Evolutionary conservation across 495 filamentous ascomycete species (phyloP), one percentile per base, ranked within the genome.

Genomic region (Xylaria scruposa): DNA sequence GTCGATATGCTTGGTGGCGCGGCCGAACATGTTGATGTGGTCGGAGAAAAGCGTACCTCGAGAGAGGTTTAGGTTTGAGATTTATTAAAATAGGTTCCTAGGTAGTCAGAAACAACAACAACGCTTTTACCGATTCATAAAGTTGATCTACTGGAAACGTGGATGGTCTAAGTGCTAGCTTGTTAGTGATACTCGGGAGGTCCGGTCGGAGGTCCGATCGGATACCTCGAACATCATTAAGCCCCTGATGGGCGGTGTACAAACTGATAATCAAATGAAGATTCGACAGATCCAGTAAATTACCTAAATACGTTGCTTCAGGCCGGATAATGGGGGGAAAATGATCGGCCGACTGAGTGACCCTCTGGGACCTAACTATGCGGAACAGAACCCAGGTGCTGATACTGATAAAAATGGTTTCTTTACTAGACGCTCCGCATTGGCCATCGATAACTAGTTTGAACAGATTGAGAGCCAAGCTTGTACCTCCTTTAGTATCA

Each of bases 11-110:
- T 72, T 15, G 71, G 38, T 0, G 47, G 67, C 33, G 67, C 63
- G 40, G 49, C 63, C 42, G 72, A 72, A 26, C 75, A 75, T 24
- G 61, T 72, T n/a, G 74, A 79, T 60, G 70, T 53, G 19, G 72
- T 63, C 17, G 72, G 40, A 10, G 75, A 68, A 51, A 72, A 71
- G 63, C 67, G 53, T 15, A 13, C 51, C 6, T 46, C 38, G 42
- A 68, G 40, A 68, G 51, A 68, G 51, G 40, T 26, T 47, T 15
- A 46, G 1, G 67, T 68, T 31, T 68, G 26, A 53, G 36, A 38
- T 56, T 15, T 3, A 17, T 26, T 10, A 56, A 56, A 8, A 56
- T 31, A 56, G 9, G 53, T 56, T 31, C 26, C 26, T 31, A 56
- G 53, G 53, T 63, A 60, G 33, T 38, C 38, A 67, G 29, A 17